Conservation (phyloP, 2,329 filamentous ascomycete species). For the Davidsoniella neocaledoniae region DNA sequence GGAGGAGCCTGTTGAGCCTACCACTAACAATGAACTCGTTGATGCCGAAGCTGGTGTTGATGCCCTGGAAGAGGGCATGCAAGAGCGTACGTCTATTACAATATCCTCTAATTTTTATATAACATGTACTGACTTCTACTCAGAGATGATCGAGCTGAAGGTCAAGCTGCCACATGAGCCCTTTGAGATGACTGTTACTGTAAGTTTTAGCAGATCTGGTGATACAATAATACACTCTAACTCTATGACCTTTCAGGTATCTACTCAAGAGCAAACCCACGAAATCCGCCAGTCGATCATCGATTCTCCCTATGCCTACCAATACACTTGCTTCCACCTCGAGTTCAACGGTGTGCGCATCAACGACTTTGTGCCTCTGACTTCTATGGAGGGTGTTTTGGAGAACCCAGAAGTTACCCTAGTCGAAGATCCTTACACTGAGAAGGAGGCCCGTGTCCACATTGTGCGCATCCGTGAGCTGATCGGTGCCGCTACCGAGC, state of each 20-base stretch:
- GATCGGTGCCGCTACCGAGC: constrained; percentile 78
- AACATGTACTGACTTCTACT: not conserved
- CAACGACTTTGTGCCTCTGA: constrained; percentile 88
- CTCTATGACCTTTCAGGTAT: constrained; percentile 40
- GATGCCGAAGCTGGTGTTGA: constrained; percentile 1
- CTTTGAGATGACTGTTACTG: constrained; percentile 5
- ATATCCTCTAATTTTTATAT: not conserved
- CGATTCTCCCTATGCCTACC: constrained; percentile 80
- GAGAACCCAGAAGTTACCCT: constrained; percentile 63
- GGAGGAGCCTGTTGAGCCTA: constrained; percentile 9
- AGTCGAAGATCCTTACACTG: constrained; percentile 90
- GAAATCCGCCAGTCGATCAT: constrained; percentile 94
- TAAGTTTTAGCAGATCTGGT: constrained; percentile 11
- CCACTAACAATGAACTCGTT: not conserved
- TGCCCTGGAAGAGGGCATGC: constrained; percentile 3
- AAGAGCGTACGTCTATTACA: constrained; percentile 1
- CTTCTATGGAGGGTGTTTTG: constrained; percentile 67
- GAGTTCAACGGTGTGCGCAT: constrained; percentile 77
- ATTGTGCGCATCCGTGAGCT: constrained; percentile 80
- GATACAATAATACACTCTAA: constrained; percentile 9
- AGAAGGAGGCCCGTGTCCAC: constrained; percentile 95
- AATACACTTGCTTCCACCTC: constrained; percentile 97
- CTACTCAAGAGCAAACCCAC: constrained; percentile 87
- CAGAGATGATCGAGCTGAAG: constrained; percentile 10
- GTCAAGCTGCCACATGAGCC: constrained; percentile 11